Base-by-base conservation (phyloP, 2,329 filamentous ascomycete species). In the Fulvia fulva region DNA sequence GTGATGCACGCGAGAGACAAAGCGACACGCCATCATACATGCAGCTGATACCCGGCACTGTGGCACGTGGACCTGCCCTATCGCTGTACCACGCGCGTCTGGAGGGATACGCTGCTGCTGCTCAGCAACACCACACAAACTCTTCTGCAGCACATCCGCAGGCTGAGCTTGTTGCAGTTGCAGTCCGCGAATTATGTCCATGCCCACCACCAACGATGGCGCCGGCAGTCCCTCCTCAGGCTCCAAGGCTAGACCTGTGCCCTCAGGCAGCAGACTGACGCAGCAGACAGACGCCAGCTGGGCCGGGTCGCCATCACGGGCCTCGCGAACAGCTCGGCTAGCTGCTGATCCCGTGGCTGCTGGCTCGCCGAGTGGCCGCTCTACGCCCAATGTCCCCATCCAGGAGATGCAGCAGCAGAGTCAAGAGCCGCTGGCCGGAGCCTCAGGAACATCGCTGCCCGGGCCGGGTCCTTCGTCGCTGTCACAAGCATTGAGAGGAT, bases 381-480 rank as follows among this genome's bases (percentile, higher is more conserved):
- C 65, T 19, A 56, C 56, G 41, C 55, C 63, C 44, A 55, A 57
- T 53, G 59, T 61, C 58, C 25, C 52, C 28, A 44, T 51, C 52
- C 44, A 30, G 69, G 69, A 65, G 63, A 74, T 84, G 58, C 81
- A 84, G 37, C 86, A 87, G 44, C 80, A 54, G 64, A 69, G 63
- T 63, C 74, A 85, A 57, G 81, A 85, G 41, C 87, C 89, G 37
- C 80, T 95, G 84, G 59, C 81, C 82, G 54, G 84, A 74, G 60
- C 78, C 76, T 63, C 74, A 74, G 56, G 72, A 79, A 63, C 82
- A 14, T 87, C 84, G 51, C 76, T 85, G 7, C 84, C 87, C 6
- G 91, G 90, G 0, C 91, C 91, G 6, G 91, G 91, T 23, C 84
- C 91, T 51, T 97, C 93, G 25, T 92, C 91, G 60, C 83, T 97